Evolutionary conservation across 768 basidiomycete species (phyloP).

Genomic region (Calocera cornea): DNA sequence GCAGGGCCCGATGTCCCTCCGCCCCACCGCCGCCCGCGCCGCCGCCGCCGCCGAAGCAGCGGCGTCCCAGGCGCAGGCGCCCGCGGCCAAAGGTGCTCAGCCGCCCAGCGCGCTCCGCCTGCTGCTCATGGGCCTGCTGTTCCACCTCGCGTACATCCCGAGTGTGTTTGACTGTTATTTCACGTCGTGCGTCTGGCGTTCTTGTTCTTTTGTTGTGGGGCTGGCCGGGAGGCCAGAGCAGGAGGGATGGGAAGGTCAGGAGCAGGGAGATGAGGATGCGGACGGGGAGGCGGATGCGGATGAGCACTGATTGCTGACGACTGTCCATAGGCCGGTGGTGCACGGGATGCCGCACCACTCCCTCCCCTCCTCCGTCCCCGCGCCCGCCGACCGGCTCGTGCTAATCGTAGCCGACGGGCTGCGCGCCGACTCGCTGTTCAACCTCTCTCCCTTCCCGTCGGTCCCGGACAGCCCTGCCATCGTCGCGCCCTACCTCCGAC

Average conservation of each 20-base stretch:
- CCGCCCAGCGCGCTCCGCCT: background rate
- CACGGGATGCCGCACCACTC: conserved; percentile 52
- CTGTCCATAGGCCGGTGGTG: conserved; percentile 46
- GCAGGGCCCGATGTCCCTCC: too few relatives aligned
- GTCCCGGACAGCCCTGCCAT: conserved; percentile 40
- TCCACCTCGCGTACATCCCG: conserved; percentile 48
- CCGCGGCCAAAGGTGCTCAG: background rate
- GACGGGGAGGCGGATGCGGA: background rate
- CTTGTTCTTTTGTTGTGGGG: background rate
- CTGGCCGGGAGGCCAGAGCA: too few relatives aligned
- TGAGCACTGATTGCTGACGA: background rate
- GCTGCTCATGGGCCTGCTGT: conserved; percentile 53
- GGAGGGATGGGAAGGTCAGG: background rate
- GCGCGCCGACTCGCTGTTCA: conserved; percentile 66
- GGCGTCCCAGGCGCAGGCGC: background rate
- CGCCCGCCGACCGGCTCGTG: background rate
- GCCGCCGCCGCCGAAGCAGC: background rate
- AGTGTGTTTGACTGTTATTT: conserved; percentile 73
- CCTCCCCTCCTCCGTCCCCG: background rate
- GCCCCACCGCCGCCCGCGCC: too few relatives aligned
- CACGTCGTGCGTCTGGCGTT: conserved; percentile 25
- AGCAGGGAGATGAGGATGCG: too few relatives aligned
- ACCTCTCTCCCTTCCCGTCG: conserved; percentile 42
- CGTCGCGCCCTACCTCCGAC: conserved; percentile 61
- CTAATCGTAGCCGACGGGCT: conserved; percentile 57